Conservation (phyloP, 73 alveolate genomes). For the Paramecium pentaurelia region DNA sequence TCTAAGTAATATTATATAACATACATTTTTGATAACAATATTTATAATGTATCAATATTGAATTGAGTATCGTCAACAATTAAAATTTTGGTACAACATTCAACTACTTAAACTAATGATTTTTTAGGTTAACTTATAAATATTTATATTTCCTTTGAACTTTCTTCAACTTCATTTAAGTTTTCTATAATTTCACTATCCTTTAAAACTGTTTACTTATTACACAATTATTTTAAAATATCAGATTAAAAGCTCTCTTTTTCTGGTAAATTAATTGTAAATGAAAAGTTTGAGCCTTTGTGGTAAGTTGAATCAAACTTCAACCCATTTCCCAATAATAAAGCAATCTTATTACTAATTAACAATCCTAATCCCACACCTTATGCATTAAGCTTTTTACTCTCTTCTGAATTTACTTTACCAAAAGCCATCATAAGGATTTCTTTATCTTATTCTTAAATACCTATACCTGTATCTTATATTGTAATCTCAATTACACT, state of each 20-base stretch:
- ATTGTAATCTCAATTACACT: not conserved
- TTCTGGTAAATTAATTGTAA: not conserved
- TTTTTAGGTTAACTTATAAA: not conserved
- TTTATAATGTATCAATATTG: not conserved
- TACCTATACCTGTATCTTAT: slow-evolving; percentile 65
- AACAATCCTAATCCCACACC: slow-evolving; percentile 68
- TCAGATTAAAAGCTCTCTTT: not conserved
- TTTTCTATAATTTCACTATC: not conserved
- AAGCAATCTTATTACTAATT: slow-evolving; percentile 40
- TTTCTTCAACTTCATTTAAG: not conserved
- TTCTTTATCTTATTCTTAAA: slow-evolving; percentile 50
- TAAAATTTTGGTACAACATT: not conserved
- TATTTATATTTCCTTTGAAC: not conserved
- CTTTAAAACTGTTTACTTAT: not conserved
- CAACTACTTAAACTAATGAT: not conserved
- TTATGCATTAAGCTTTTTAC: slow-evolving; percentile 48
- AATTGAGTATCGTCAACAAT: not conserved
- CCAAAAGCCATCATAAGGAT: slow-evolving; percentile 62
- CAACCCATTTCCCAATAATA: not conserved
- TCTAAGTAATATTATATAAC: not conserved
- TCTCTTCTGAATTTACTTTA: slow-evolving; percentile 38
- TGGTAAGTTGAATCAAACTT: not conserved
- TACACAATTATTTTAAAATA: not conserved
- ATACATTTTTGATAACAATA: not conserved
- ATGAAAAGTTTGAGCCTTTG: not conserved